Evolutionary conservation across 2,329 filamentous ascomycete genomes (phyloP), one percentile per base, ranked within the genome.

Genomic region (Cadophora gregata): DNA sequence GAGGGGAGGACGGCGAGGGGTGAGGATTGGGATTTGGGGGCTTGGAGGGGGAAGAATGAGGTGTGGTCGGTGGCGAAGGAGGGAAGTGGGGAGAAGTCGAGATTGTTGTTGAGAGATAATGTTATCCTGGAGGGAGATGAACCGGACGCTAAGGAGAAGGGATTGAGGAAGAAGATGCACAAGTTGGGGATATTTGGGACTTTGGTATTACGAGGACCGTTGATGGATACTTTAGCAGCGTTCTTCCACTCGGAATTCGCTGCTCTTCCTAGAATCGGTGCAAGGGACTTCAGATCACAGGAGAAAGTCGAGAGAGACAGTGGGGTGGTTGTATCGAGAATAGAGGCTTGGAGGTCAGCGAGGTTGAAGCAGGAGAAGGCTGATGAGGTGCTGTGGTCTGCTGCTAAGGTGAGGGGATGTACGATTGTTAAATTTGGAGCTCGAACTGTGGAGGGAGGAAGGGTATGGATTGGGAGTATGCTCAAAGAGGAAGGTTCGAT

Each of bases 351-450:
- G 87, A 82, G 89, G 62, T 76, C 77, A 31, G 76, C 76, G 60
- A 84, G 90, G 67, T 80, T 90, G 24, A 76, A 78, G 63, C 81
- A 83, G 75, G 91, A 96, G 77, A 84, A 80, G 68, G 75, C 79
- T 10, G 81, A 85, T 59, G 86, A 86, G 19, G 78, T 97, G 3
- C 81, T 95, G 3, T 97, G 93, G 93, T 94, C 93, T 29, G 92
- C 91, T 14, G 92, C 93, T 16, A 86, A 85, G 29, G 88, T 96
- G 38, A 85, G 93, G 62, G 90, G 93, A 4, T 97, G 95, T 75
- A 90, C 96, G 3, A 85, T 97, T 29, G 90, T 98, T 72, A 98
- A 98, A 78, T 96, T 98, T 77, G 93, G 92, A 1, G 92, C 94
- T 1, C 85, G 84, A 63, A 90, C 90, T 53, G 90, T 97, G 27